Evolutionary conservation across 23 red algal species (phyloP).

Genomic region (Agarophyton chilense): DNA sequence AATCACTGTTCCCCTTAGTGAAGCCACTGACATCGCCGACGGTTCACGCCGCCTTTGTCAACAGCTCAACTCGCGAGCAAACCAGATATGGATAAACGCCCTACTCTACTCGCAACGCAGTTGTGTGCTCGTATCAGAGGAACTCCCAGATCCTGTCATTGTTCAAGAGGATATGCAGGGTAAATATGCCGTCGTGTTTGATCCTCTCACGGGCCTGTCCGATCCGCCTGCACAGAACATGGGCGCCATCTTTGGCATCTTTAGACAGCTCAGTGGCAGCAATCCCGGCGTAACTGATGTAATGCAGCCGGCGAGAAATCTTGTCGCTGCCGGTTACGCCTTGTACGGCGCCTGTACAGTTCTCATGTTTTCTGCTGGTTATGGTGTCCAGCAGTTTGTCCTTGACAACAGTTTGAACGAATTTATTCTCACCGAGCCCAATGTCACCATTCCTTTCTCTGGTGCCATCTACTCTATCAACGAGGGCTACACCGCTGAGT

Average conservation of each 20-base stretch:
- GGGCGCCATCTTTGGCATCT: constrained; percentile 98
- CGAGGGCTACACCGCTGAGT: constrained; percentile 81
- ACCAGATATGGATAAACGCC: constrained; percentile 92
- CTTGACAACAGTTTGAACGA: constrained; percentile 95
- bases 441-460: constrained; percentile 85
- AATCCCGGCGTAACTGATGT: constrained; percentile 74
- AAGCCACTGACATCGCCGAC: constrained; percentile 14
- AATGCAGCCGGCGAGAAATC: constrained; percentile 91
- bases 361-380: constrained; percentile 80
- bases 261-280: constrained; percentile 79
- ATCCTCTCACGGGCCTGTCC: constrained; percentile 91
- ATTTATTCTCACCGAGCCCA: constrained; percentile 79
- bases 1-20: background rate
- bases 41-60: constrained; percentile 42
- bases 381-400: constrained; percentile 91
- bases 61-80: constrained; percentile 74
- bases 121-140: constrained; percentile 91
- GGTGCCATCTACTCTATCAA: constrained; percentile 89
- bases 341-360: constrained; percentile 86
- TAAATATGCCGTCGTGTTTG: constrained; percentile 95
- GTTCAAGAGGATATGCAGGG: constrained; percentile 87
- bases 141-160: constrained; percentile 85
- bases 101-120: constrained; percentile 70
- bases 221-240: constrained; percentile 91
- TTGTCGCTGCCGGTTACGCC: constrained; percentile 95